phyloP scores from a whole-genome alignment of 1,284 basidiomycete genomes.

The Mrakiaceae sp. region DNA sequence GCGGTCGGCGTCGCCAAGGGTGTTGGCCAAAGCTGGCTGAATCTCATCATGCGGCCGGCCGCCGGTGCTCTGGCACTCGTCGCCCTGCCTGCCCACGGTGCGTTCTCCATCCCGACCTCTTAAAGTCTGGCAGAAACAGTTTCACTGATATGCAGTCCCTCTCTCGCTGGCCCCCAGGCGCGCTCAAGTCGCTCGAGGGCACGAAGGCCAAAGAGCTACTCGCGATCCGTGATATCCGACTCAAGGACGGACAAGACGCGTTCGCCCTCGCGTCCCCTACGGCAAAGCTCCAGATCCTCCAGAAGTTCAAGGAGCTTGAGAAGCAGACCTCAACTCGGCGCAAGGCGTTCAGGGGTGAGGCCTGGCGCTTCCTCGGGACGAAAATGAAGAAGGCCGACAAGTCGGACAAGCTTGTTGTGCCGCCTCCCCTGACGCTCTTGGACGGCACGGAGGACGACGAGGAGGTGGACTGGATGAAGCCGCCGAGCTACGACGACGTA shows the following conservation, averaged over 20 bases:
- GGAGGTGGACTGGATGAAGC: neutral
- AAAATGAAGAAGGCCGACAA: neutral
- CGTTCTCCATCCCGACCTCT: neutral
- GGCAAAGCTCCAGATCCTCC: neutral
- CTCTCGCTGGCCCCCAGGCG: neutral
- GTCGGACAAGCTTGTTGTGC: neutral
- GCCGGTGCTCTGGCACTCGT: neutral
- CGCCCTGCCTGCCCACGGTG: neutral
- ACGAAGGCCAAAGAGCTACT: neutral
- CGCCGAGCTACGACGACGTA: conserved; percentile 1
- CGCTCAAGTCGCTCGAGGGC: neutral
- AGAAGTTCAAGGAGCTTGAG: neutral
- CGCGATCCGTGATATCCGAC: neutral
- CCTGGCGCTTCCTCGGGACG: neutral
- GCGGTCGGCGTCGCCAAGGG: neutral
- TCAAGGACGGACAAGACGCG: neutral
- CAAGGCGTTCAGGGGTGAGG: neutral
- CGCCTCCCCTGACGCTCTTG: neutral
- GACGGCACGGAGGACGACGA: neutral
- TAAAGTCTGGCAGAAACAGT: neutral
- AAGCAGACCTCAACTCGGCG: neutral
- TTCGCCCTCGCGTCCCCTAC: neutral
- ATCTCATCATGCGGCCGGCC: neutral
- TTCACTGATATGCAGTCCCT: neutral
- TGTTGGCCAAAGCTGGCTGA: neutral